Percentiles rank a stretch among this genome's conserved stretches.
These are phyloP conservation scores for Chlorella sorokiniana DNA, from an alignment of 139 green algal genomes.

Conservation along the genomic window DNA sequence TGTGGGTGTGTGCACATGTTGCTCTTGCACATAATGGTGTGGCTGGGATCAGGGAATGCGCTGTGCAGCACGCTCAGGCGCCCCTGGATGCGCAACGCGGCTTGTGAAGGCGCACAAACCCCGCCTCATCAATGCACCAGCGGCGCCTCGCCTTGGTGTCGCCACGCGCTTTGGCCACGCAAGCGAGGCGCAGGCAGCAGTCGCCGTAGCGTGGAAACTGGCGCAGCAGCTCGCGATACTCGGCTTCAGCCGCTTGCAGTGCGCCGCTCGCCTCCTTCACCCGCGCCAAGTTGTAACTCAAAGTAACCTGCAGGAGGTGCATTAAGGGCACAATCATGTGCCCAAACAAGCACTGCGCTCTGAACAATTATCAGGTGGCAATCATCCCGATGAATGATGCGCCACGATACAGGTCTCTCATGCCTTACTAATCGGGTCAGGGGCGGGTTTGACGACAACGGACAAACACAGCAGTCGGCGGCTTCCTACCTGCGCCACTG, in stretches of 20 bases:
- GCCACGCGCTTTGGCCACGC: slow-evolving; percentile 54
- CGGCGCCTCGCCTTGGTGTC: slow-evolving; percentile 2
- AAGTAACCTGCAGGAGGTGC: slow-evolving; percentile 58
- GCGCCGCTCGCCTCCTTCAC: slow-evolving; percentile 75
- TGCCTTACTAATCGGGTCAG: not conserved
- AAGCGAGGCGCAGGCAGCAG: slow-evolving; percentile 83
- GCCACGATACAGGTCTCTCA: too few species aligned
- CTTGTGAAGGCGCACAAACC: too few species aligned
- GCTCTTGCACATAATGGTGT: too few species aligned
- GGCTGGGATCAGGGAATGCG: too few species aligned
- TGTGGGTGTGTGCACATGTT: too few species aligned
- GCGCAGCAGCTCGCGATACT: slow-evolving; percentile 68
- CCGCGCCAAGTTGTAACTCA: slow-evolving; percentile 84
- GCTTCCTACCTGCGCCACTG: not conserved
- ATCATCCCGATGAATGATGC: too few species aligned
- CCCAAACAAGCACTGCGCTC: too few species aligned
- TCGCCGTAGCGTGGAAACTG: slow-evolving; percentile 81
- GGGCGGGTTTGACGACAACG: not conserved
- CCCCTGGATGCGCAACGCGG: too few species aligned
- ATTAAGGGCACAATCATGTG: not conserved
- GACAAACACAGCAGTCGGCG: not conserved
- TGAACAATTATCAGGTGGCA: too few species aligned
- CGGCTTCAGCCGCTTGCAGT: slow-evolving; percentile 47
- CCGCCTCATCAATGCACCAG: not conserved
- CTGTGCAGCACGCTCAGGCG: too few species aligned